phyloP scores from a whole-genome alignment of 169 alveolate genomes.

The Cystoisospora suis region DNA sequence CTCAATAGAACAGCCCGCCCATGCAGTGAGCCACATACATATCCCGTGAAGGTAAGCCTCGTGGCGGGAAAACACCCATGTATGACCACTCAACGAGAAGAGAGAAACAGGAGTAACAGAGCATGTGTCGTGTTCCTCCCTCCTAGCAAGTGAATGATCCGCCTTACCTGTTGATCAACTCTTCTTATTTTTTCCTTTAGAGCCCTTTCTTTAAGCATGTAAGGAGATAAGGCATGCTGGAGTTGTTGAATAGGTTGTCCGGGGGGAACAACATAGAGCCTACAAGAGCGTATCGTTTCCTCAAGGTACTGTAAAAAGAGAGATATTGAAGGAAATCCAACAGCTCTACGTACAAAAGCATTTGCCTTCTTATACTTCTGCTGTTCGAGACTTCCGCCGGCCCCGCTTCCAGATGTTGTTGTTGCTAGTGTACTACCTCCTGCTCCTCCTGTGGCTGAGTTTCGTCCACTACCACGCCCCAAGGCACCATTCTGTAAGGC shows the following conservation, averaged over 20 bases:
- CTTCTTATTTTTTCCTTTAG: slow-evolving; percentile 27
- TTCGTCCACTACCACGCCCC: neutral
- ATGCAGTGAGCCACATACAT: no score
- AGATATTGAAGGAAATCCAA: neutral
- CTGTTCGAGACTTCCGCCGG: neutral
- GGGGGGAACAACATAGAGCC: slow-evolving; percentile 32
- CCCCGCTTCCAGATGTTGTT: neutral
- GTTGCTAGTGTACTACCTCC: neutral
- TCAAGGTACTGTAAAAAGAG: slow-evolving; percentile 6
- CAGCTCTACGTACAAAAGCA: neutral
- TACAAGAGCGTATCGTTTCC: neutral
- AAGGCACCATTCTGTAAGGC: neutral
- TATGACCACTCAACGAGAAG: no score
- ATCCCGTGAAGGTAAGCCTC: no score
- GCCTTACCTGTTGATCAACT: slow-evolving; percentile 18
- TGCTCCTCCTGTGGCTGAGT: neutral
- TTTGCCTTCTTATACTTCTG: neutral
- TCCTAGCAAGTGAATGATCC: neutral
- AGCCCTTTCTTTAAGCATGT: slow-evolving; percentile 28
- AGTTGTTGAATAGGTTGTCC: slow-evolving; percentile 22
- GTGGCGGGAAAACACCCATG: no score
- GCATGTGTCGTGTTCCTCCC: no score
- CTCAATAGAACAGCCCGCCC: no score
- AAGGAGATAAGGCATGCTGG: slow-evolving; percentile 46
- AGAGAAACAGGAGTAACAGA: no score